These are phyloP conservation scores for Casaregolazyma lundiana DNA, from an alignment of 1,139 yeast genomes.

Conservation along the genomic window DNA sequence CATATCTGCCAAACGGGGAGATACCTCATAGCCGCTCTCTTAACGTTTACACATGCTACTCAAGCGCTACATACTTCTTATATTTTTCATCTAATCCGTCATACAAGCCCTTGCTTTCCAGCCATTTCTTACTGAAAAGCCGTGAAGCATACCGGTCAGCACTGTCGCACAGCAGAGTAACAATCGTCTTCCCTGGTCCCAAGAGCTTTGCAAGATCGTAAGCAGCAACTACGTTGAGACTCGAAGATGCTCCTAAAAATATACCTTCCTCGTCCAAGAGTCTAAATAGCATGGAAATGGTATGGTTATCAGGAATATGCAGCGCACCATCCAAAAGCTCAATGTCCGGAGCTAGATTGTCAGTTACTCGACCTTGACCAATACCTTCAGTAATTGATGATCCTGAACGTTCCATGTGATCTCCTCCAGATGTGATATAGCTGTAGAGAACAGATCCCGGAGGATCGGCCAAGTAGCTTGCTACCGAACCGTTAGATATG, in stretches of 20 bases:
- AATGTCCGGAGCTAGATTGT: constrained; percentile 68
- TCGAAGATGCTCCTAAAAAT: constrained; percentile 85
- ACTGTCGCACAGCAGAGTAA: constrained; percentile 79
- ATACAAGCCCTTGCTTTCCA: constrained; percentile 57
- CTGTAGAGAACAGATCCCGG: constrained; percentile 87
- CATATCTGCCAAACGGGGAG: neutral
- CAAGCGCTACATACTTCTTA: constrained; percentile 56
- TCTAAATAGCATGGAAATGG: constrained; percentile 76
- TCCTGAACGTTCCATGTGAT: constrained; percentile 60
- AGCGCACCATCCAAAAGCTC: constrained; percentile 71
- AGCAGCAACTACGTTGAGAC: constrained; percentile 81
- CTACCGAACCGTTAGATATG: constrained; percentile 52
- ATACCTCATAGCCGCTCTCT: neutral
- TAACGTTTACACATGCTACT: constrained; percentile 19
- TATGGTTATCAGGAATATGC: constrained; percentile 64
- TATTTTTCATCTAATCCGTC: constrained; percentile 65
- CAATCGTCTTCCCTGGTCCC: constrained; percentile 79
- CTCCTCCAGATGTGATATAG: constrained; percentile 63
- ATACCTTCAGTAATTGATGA: constrained; percentile 91
- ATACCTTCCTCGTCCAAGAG: constrained; percentile 86
- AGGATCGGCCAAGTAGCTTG: constrained; percentile 79
- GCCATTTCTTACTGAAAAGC: constrained; percentile 72
- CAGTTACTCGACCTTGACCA: constrained; percentile 91
- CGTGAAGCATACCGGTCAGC: constrained; percentile 86
- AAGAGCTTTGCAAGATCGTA: constrained; percentile 63